Evolutionary conservation across 192 early-diverging fungal species (phyloP).

Genomic region (Spizellomyces sp.): DNA sequence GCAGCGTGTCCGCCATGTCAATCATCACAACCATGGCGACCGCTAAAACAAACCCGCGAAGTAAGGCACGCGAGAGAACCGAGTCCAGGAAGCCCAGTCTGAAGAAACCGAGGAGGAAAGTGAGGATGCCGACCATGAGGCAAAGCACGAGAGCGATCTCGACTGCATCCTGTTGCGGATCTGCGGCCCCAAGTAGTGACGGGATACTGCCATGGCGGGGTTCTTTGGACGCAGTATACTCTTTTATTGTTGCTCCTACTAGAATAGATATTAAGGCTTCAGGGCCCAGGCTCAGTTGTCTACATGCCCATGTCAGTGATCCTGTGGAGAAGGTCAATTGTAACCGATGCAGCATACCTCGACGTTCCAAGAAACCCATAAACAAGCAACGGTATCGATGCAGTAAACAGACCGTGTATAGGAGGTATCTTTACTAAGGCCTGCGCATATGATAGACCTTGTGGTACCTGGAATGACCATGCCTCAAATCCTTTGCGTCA

Average conservation of each 20-base stretch:
- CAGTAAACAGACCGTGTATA: conserved; percentile 89
- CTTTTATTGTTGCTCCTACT: conserved; percentile 64
- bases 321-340: not conserved
- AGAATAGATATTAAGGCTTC: conserved; percentile 92
- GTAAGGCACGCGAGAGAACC: conserved; percentile 87
- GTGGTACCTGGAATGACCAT: conserved; percentile 41
- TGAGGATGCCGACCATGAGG: conserved; percentile 90
- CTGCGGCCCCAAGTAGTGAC: conserved; percentile 49
- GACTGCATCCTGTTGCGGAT: conserved; percentile 41
- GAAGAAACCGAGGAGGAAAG: conserved; percentile 92
- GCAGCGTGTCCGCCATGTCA: conserved; percentile 79
- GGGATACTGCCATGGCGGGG: not conserved
- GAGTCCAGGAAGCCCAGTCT: conserved; percentile 98
- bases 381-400: conserved; percentile 77
- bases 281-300: conserved; percentile 92
- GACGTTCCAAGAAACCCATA: conserved; percentile 95
- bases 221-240: conserved; percentile 45
- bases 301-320: conserved; percentile 35
- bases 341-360: conserved; percentile 43
- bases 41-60: conserved; percentile 94
- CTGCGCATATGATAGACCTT: conserved; percentile 84
- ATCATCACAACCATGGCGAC: conserved; percentile 91
- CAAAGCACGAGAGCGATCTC: conserved; percentile 67
- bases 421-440: conserved; percentile 82
- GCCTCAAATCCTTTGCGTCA: not conserved